Evolutionary conservation across 1,139 yeast species (phyloP).

Genomic region (Meyerozyma sp.): DNA sequence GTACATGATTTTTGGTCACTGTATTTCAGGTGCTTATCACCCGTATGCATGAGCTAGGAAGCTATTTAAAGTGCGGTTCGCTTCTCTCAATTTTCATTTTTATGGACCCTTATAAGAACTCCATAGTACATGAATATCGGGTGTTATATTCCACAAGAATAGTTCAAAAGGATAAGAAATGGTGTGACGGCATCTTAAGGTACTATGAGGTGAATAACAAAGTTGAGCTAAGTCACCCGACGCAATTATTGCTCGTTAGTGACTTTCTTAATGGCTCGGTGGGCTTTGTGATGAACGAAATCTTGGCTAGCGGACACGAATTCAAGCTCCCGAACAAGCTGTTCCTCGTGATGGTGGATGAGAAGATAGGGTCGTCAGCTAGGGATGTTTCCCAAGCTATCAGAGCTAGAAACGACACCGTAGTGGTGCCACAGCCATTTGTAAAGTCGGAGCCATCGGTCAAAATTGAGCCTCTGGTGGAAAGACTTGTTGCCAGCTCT

Average conservation of each 20-base stretch:
- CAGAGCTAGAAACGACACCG: not conserved
- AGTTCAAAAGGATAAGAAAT: constrained; percentile 45
- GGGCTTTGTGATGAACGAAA: not conserved
- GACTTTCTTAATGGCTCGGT: not conserved
- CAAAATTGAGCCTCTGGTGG: not conserved
- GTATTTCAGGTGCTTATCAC: too few relatives aligned
- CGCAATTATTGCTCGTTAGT: not conserved
- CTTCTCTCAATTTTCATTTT: not conserved
- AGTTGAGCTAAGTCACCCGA: constrained; percentile 32
- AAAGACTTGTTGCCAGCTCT: not conserved
- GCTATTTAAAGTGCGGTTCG: too few relatives aligned
- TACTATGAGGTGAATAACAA: constrained; percentile 46
- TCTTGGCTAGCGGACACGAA: constrained; percentile 3
- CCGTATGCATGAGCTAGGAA: too few relatives aligned
- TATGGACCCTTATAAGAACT: constrained; percentile 5
- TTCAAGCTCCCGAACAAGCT: constrained; percentile 8
- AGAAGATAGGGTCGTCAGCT: not conserved
- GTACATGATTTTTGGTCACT: too few relatives aligned
- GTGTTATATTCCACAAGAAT: constrained; percentile 43
- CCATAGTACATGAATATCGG: constrained; percentile 32
- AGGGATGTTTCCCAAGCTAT: not conserved
- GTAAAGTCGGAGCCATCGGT: not conserved
- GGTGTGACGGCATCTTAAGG: constrained; percentile 50
- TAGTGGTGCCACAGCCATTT: not conserved
- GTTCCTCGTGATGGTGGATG: constrained; percentile 8